These are phyloP conservation scores for Pleurotus salmoneostramineus DNA, from an alignment of 768 basidiomycete species.

Conservation along the genomic window DNA sequence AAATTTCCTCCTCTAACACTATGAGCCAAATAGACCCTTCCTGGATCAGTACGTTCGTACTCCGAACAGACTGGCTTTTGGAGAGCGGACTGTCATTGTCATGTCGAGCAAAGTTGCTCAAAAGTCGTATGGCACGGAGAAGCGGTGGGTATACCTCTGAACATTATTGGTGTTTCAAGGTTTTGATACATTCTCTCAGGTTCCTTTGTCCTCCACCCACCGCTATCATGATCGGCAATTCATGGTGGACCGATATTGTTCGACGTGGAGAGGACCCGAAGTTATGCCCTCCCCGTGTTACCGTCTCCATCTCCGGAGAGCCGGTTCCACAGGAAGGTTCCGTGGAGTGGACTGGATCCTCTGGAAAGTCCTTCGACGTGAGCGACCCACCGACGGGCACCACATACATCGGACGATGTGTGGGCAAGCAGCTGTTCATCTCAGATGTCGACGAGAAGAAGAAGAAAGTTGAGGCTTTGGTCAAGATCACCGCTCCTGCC, in stretches of 20 bases:
- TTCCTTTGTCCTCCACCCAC: slow-evolving; percentile 94
- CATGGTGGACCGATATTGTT: slow-evolving; percentile 87
- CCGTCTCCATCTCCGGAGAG: slow-evolving; percentile 91
- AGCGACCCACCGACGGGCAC: slow-evolving; percentile 75
- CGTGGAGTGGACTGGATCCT: slow-evolving; percentile 83
- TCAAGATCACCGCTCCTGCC: slow-evolving; percentile 80
- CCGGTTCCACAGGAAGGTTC: slow-evolving; percentile 79
- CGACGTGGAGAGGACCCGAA: slow-evolving; percentile 74
- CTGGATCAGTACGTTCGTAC: slow-evolving; percentile 84
- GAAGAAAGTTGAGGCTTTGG: slow-evolving; percentile 91
- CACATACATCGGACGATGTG: slow-evolving; percentile 89
- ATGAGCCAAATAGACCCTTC: slow-evolving; percentile 55
- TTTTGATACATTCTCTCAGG: slow-evolving; percentile 29
- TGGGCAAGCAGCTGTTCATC: slow-evolving; percentile 93
- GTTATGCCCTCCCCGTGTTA: slow-evolving; percentile 73
- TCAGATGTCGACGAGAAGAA: slow-evolving; percentile 94
- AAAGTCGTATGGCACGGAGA: slow-evolving; percentile 96
- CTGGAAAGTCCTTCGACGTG: slow-evolving; percentile 82
- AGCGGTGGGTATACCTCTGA: slow-evolving; percentile 50
- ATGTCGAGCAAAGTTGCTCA: slow-evolving; percentile 99
- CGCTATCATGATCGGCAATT: slow-evolving; percentile 89
- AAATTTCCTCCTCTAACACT: slow-evolving; percentile 10
- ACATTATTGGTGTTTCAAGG: slow-evolving; percentile 7
- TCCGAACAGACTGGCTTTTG: slow-evolving; percentile 82
- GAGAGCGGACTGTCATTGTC: slow-evolving; percentile 91